Conservation (phyloP, 768 basidiomycete genomes). For the Termitomyces sp. region DNA sequence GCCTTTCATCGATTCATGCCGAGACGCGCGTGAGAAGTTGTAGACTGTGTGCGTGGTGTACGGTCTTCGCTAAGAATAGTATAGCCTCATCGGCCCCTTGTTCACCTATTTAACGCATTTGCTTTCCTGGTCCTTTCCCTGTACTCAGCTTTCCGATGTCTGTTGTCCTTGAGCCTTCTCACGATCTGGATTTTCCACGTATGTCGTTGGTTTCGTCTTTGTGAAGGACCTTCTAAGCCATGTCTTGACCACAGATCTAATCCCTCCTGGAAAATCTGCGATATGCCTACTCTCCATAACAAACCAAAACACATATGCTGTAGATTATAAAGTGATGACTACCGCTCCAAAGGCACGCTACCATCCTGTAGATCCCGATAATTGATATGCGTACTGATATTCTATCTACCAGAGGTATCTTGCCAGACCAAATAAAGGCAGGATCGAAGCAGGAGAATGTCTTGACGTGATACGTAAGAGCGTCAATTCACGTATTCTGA, state of each 20-base stretch:
- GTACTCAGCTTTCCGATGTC: conserved; percentile 16
- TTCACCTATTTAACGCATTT: not conserved
- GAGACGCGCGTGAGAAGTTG: not conserved
- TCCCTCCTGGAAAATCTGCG: not conserved
- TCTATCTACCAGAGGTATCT: not conserved
- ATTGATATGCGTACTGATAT: not conserved
- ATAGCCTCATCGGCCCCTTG: not conserved
- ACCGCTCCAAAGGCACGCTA: not conserved
- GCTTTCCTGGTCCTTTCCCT: not conserved
- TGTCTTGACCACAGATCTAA: not conserved
- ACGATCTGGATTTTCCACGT: conserved; percentile 24
- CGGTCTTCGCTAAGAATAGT: not conserved
- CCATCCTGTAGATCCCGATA: not conserved
- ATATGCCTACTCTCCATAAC: not conserved
- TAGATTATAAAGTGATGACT: conserved; percentile 2
- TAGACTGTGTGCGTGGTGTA: not conserved
- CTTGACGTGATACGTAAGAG: not conserved
- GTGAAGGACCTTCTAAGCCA: not conserved
- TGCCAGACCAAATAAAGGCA: conserved; percentile 1
- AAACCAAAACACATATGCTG: not conserved
- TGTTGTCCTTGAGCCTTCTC: conserved; percentile 77
- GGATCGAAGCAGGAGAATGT: not conserved
- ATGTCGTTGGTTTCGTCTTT: not conserved
- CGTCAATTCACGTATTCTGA: not conserved
- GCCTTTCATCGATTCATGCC: too few species aligned